Evolutionary conservation across 176 grass and related monocot genomes (phyloP).

Genomic region (Oryza meridionalis): DNA sequence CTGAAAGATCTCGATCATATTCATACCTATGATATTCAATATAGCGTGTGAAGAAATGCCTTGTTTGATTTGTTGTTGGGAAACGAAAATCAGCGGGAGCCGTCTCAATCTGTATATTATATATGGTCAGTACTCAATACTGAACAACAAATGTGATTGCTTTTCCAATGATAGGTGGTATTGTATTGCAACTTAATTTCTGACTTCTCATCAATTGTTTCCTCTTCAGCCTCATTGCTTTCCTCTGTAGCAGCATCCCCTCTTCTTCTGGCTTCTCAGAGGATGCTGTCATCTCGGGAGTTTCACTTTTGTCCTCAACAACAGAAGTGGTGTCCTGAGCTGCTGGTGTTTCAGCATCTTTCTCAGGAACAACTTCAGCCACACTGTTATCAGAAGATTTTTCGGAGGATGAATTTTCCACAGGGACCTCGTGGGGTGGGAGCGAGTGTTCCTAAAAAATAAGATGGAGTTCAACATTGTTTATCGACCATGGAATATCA

Average conservation of each 20-base stretch:
- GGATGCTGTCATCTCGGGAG: constrained; percentile 36
- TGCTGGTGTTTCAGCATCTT: constrained; percentile 39
- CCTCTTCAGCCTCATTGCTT: constrained; percentile 40
- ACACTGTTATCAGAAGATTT: constrained; percentile 29
- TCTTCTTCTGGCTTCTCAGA: constrained; percentile 33
- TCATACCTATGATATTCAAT: constrained; percentile 89
- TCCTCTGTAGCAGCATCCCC: constrained; percentile 48
- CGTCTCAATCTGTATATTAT: constrained; percentile 69
- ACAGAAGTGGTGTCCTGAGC: constrained; percentile 5
- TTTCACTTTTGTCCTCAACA: constrained; percentile 37
- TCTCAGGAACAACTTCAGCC: constrained; percentile 14
- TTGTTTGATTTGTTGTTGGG: constrained; percentile 88
- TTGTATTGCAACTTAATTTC: constrained; percentile 58
- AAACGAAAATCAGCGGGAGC: constrained; percentile 92
- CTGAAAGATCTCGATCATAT: constrained; percentile 31
- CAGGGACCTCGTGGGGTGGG: constrained; percentile 28
- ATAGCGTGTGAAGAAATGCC: constrained; percentile 90
- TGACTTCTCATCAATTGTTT: constrained; percentile 52
- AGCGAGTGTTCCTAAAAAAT: constrained; percentile 63
- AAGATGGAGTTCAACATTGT: constrained; percentile 9
- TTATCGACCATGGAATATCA: not conserved
- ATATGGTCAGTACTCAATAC: constrained; percentile 35
- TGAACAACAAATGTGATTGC: not conserved
- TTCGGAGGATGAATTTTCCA: constrained; percentile 27
- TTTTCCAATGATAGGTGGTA: not conserved